Percentiles rank a stretch among this genome's conserved stretches.
Evolutionary conservation across 1,284 basidiomycete genomes (phyloP).

Genomic region (Fomitopsis pinicola): DNA sequence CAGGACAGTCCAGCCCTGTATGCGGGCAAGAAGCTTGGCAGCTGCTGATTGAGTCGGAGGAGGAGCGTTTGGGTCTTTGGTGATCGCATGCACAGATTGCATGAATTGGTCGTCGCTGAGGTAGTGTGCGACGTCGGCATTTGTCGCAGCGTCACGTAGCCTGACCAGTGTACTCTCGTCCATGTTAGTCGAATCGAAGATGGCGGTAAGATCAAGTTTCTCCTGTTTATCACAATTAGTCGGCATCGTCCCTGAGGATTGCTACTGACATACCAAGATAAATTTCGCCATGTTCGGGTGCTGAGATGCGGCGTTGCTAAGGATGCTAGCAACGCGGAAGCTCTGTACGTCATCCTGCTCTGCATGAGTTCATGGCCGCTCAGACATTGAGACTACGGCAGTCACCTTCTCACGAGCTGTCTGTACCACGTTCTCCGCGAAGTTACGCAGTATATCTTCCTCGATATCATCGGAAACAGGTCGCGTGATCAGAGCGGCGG

Average conservation of each 20-base stretch:
- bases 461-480: slow-evolving; percentile 53
- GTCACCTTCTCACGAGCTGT: slow-evolving; percentile 50
- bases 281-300: slow-evolving; percentile 39
- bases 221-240: slow-evolving; percentile 33
- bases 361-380: neutral
- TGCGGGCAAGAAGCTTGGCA: slow-evolving; percentile 40
- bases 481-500: slow-evolving; percentile 44
- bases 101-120: slow-evolving; percentile 38
- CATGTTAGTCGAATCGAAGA: slow-evolving; percentile 51
- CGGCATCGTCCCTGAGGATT: neutral
- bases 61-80: slow-evolving; percentile 34
- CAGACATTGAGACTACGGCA: neutral
- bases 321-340: slow-evolving; percentile 52
- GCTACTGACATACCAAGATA: slow-evolving; percentile 36
- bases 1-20: slow-evolving; percentile 57
- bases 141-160: slow-evolving; percentile 58
- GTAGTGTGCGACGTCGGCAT: slow-evolving; percentile 54
- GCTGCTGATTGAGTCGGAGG: slow-evolving; percentile 40
- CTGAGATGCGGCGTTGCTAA: slow-evolving; percentile 61
- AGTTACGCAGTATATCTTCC: slow-evolving; percentile 42
- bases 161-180: slow-evolving; percentile 52
- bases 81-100: slow-evolving; percentile 36
- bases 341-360: slow-evolving; percentile 46
- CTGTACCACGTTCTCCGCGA: slow-evolving; percentile 50
- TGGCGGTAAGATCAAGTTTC: slow-evolving; percentile 44